Conservation (phyloP, 352 stramenopile genomes). For the Globisporangium rhizosaccharum region DNA sequence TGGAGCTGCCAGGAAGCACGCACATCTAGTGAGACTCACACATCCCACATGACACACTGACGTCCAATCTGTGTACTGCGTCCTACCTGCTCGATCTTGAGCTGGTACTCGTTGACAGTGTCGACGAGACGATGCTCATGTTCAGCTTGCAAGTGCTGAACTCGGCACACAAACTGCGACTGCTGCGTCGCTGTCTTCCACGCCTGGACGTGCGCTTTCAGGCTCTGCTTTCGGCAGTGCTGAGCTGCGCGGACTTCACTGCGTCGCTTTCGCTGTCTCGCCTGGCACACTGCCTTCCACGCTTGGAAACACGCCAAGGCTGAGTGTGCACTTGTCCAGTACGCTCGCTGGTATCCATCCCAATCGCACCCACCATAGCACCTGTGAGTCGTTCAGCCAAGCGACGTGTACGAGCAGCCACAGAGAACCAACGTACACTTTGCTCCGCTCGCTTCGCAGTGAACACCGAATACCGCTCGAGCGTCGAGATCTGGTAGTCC, state of each 20-base stretch:
- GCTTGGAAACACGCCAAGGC: slow-evolving; percentile 21
- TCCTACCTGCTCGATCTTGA: slow-evolving; percentile 32
- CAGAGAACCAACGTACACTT: slow-evolving; percentile 14
- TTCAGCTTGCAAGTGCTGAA: slow-evolving; percentile 25
- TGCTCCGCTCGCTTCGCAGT: slow-evolving; percentile 16
- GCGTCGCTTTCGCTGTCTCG: not conserved
- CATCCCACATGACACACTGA: not conserved
- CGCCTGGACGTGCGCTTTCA: slow-evolving; percentile 9
- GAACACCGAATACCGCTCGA: slow-evolving; percentile 32
- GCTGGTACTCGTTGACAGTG: slow-evolving; percentile 30
- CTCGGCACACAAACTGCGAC: slow-evolving; percentile 6
- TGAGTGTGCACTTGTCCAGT: slow-evolving; percentile 19
- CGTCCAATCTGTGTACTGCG: not conserved
- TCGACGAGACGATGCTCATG: slow-evolving; percentile 25
- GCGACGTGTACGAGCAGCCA: not conserved
- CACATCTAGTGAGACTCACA: no score
- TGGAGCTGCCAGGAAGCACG: slow-evolving; percentile 22
- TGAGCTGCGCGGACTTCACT: slow-evolving; percentile 7
- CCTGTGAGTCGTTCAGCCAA: not conserved
- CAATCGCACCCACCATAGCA: not conserved
- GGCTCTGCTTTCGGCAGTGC: slow-evolving; percentile 13
- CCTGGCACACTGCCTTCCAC: slow-evolving; percentile 18
- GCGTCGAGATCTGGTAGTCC: slow-evolving; percentile 6
- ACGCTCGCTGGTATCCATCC: slow-evolving; percentile 14
- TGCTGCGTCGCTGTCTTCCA: slow-evolving; percentile 5